Base-by-base conservation (phyloP, 768 basidiomycete genomes). In the Tulasnella sp. region DNA sequence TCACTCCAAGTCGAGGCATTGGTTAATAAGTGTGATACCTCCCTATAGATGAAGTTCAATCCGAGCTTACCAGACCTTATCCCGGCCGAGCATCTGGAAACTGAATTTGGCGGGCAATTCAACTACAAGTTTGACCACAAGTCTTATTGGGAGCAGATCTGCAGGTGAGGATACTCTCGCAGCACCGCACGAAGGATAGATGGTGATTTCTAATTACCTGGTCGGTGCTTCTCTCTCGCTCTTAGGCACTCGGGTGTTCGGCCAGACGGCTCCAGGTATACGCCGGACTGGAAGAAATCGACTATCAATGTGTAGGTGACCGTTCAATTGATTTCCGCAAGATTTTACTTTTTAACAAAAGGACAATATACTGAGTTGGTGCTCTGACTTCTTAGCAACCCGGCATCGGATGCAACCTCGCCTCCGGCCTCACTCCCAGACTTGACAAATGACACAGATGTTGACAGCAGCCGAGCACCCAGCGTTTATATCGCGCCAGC, bases 1-100 rank as follows among this genome's bases (percentile, higher is more conserved):
- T 5, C 42, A 24, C 38, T 15, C 62, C 19, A 42, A 15, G 24
- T 50, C 41, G 38, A 24, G 25, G 12, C 60, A n/a, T 22, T 19
- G 17, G 34, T 21, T n/a, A 15, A n/a, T 24, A 29, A 27, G 15
- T 25, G 34, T 43, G 2, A 4, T 45, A 10, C 38, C 42, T 46
- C 44, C 24, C 49, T 31, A 12, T 63, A 88, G 85, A 88, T 92
- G 83, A 81, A 84, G 22, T 92, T 93, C 70, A 93, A 93, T 67
- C 89, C 91, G 3, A 78, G 89, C 64, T 74, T 93, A 4, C 69
- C 77, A 41, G 85, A 88, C 61, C 80, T 93, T 45, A 76, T 92
- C 21, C 85, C 88, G 4, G 72, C 70, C 5, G 77, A 78, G 3
- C 90, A 92, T 57, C 78, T 92, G 8, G 89, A 91, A 66, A 78